Conservation (phyloP, 1,284 basidiomycete genomes). For the Heliocybe sulcata region DNA sequence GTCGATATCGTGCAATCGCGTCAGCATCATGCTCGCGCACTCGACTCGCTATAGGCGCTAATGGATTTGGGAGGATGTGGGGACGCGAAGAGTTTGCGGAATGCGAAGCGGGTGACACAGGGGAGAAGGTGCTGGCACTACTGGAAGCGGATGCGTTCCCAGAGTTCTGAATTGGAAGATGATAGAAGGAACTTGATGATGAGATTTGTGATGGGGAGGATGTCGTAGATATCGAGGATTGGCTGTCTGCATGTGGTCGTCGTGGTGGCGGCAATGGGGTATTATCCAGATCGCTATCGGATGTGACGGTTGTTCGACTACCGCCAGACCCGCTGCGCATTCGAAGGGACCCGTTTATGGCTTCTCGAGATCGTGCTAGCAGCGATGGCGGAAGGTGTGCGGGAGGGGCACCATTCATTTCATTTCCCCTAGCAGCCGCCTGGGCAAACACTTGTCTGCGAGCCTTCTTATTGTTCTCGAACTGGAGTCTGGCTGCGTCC, state of each 20-base stretch:
- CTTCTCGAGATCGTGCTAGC: conserved; percentile 11
- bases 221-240: conserved; percentile 37
- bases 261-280: conserved; percentile 15
- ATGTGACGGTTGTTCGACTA: conserved; percentile 66
- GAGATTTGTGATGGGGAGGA: conserved; percentile 50
- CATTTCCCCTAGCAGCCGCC: conserved; percentile 54
- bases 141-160: conserved; percentile 22
- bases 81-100: conserved; percentile 25
- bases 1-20: conserved; percentile 74
- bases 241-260: conserved; percentile 25
- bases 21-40: conserved; percentile 76
- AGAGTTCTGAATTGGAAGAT: conserved; percentile 21
- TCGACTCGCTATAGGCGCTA: conserved; percentile 69
- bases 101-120: conserved; percentile 34
- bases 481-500: conserved; percentile 67
- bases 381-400: conserved; percentile 17
- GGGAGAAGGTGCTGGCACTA: conserved; percentile 37
- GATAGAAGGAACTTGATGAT: conserved; percentile 31
- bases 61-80: conserved; percentile 35
- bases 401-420: conserved; percentile 39
- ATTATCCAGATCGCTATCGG: conserved; percentile 60
- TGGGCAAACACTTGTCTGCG: conserved; percentile 62
- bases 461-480: conserved; percentile 70
- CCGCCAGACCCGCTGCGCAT: conserved; percentile 77
- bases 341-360: conserved; percentile 30